A percentile compares a stretch with the other conserved stretches of the same genome.
These are phyloP conservation scores for Moesziomyces antarcticus DNA, from an alignment of 1,284 basidiomycete genomes.

Conservation along the genomic window DNA sequence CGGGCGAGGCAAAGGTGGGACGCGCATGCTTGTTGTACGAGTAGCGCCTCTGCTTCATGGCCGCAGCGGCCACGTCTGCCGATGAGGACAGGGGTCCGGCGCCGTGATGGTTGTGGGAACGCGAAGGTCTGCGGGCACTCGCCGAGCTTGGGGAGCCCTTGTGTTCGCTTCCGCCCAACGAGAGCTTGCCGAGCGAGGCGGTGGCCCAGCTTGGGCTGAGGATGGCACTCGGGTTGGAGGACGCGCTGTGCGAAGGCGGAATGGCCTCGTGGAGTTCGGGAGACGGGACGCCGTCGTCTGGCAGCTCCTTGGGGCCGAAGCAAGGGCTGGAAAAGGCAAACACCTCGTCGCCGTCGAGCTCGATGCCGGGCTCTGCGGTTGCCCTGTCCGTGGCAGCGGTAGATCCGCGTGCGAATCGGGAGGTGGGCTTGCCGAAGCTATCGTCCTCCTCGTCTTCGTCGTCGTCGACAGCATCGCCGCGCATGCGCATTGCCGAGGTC, in stretches of 20 bases:
- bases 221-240: conserved; percentile 29
- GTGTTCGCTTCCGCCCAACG: conserved; percentile 46
- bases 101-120: conserved; percentile 36
- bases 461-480: conserved; percentile 41
- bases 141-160: conserved; percentile 27
- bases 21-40: conserved; percentile 46
- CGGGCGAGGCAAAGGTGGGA: conserved; percentile 30
- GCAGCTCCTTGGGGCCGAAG: conserved; percentile 54
- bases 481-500: conserved; percentile 59
- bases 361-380: conserved; percentile 34
- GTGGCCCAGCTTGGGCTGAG: conserved; percentile 57
- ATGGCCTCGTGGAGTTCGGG: conserved; percentile 43
- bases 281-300: conserved; percentile 38
- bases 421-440: conserved; percentile 43
- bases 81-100: conserved; percentile 33
- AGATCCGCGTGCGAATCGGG: conserved; percentile 22
- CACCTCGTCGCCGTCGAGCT: conserved; percentile 56
- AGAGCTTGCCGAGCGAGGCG: conserved; percentile 49
- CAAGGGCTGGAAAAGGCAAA: conserved; percentile 61
- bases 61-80: conserved; percentile 44
- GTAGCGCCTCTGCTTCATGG: conserved; percentile 51
- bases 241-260: conserved; percentile 24
- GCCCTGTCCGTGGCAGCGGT: conserved; percentile 19
- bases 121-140: conserved; percentile 29
- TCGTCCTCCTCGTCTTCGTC: conserved; percentile 52